phyloP scores from a whole-genome alignment of 1,284 basidiomycete species.

The Cutaneotrichosporon arboriforme region DNA sequence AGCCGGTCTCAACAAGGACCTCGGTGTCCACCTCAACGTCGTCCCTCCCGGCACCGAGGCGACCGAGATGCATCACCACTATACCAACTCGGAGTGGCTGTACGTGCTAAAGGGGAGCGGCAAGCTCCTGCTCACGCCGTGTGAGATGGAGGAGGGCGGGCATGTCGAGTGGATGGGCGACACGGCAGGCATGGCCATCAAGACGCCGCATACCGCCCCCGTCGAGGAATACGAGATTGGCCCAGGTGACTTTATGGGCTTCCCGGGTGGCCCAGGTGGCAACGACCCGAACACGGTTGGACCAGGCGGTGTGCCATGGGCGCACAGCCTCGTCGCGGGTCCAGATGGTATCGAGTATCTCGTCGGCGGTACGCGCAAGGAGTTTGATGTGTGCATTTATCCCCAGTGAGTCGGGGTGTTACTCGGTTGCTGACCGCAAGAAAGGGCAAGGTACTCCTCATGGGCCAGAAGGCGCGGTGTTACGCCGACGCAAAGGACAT shows the following conservation, averaged over 20 bases:
- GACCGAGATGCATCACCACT: constrained; percentile 26
- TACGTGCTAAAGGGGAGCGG: constrained; percentile 23
- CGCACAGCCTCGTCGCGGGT: constrained; percentile 22
- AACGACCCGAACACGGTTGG: constrained; percentile 5
- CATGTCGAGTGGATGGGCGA: not conserved
- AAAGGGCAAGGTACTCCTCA: constrained; percentile 1
- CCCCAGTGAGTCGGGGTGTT: constrained; percentile 22
- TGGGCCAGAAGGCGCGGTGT: too few species aligned
- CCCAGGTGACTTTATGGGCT: constrained; percentile 26
- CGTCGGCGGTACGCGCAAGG: constrained; percentile 20
- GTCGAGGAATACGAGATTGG: constrained; percentile 10
- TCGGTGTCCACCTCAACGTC: not conserved
- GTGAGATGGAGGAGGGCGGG: not conserved
- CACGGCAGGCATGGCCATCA: not conserved
- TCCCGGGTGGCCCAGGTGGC: constrained; percentile 1
- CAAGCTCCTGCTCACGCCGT: constrained; percentile 10
- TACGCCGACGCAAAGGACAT: too few species aligned
- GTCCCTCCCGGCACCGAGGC: not conserved
- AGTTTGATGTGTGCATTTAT: constrained; percentile 24
- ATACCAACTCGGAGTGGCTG: constrained; percentile 26
- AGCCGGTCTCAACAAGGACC: constrained; percentile 10
- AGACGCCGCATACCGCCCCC: not conserved
- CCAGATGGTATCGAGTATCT: constrained; percentile 24
- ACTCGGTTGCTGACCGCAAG: not conserved
- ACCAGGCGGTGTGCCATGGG: constrained; percentile 8